phyloP scores from a whole-genome alignment of 129 eudicot genomes.

The Smallanthus sonchifolius region DNA sequence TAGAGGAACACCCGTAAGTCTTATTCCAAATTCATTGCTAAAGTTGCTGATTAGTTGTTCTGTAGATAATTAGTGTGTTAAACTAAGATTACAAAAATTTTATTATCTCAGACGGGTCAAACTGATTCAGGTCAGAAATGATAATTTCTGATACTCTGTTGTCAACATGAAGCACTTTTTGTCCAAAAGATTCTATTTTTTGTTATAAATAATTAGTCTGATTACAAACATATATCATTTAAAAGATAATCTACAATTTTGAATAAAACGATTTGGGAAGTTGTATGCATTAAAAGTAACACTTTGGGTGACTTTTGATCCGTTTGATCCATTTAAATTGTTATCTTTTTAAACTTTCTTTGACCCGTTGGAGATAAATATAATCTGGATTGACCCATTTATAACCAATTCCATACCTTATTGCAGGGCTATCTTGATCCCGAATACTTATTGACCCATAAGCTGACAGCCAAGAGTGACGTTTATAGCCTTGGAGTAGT shows the following conservation, averaged over 20 bases:
- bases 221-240: not conserved
- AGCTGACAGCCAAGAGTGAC: slow-evolving; percentile 75
- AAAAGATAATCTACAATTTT: not conserved
- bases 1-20: slow-evolving; percentile 88
- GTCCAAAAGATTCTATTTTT: not conserved
- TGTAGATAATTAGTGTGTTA: too few relatives aligned
- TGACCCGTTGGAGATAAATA: not conserved
- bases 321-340: not conserved
- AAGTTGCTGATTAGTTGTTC: too few relatives aligned
- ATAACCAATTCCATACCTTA: not conserved
- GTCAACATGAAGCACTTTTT: not conserved
- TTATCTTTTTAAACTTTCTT: not conserved
- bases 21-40: too few relatives aligned
- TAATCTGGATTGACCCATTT: not conserved
- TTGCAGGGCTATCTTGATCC: slow-evolving; percentile 93
- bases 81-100: too few relatives aligned
- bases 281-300: not conserved
- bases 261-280: not conserved
- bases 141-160: not conserved
- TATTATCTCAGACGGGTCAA: too few relatives aligned
- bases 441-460: slow-evolving; percentile 68
- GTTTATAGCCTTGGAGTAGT: slow-evolving; percentile 96
- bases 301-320: not conserved
- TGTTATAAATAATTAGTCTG: not conserved
- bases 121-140: not conserved